phyloP scores from a whole-genome alignment of 1,139 yeast species.

The Yamadazyma buinensis region DNA sequence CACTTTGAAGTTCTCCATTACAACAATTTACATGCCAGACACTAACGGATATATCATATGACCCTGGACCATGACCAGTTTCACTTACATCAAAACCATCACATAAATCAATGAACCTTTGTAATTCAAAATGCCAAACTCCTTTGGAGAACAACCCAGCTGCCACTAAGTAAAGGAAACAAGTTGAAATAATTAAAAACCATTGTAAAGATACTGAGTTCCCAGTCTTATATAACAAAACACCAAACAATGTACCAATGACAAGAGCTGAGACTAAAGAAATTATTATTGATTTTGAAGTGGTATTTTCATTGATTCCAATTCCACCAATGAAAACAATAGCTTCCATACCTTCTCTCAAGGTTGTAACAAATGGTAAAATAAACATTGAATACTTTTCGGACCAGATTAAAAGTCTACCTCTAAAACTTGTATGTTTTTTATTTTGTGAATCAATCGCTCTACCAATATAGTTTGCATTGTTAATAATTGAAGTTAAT shows the following conservation, averaged over 20 bases:
- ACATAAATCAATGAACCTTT: constrained; percentile 36
- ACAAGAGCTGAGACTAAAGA: constrained; percentile 28
- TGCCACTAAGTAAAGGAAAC: constrained; percentile 41
- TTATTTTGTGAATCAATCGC: constrained; percentile 11
- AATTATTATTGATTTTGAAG: constrained; percentile 28
- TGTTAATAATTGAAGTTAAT: constrained; percentile 28
- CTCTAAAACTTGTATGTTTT: constrained; percentile 5
- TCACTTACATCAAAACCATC: constrained; percentile 46
- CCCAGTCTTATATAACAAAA: constrained; percentile 38
- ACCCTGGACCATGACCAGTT: constrained; percentile 48
- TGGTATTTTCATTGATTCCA: constrained; percentile 41
- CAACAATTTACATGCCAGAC: constrained; percentile 50
- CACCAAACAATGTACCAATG: constrained; percentile 33
- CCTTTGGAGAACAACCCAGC: constrained; percentile 47
- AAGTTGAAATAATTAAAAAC: constrained; percentile 38
- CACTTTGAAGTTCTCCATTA: constrained; percentile 42
- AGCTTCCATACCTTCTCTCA: constrained; percentile 48
- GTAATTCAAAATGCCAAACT: constrained; percentile 44
- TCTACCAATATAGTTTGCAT: constrained; percentile 17
- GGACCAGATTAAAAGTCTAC: constrained; percentile 17
- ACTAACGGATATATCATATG: constrained; percentile 36
- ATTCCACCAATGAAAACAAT: constrained; percentile 47
- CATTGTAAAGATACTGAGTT: constrained; percentile 39
- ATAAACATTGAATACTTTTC: constrained; percentile 40
- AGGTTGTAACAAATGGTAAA: constrained; percentile 43